Percentiles rank a stretch among this genome's conserved stretches.
phyloP scores from a whole-genome alignment of 129 eudicot species.

The Centella asiatica region DNA sequence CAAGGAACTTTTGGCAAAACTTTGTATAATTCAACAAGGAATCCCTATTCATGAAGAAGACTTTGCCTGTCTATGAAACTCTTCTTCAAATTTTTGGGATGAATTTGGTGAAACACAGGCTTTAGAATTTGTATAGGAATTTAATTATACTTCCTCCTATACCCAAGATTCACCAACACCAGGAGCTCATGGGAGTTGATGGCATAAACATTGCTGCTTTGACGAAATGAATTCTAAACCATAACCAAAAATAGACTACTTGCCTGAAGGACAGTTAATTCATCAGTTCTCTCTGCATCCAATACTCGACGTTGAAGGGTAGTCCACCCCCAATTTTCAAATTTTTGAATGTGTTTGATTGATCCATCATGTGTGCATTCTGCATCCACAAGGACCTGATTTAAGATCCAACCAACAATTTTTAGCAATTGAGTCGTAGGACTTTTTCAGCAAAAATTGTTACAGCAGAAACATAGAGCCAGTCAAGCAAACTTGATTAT shows the following conservation, averaged over 20 bases:
- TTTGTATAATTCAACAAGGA: too few species aligned
- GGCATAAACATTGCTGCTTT: background rate
- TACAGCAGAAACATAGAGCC: background rate
- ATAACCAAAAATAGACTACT: background rate
- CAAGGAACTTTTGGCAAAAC: background rate
- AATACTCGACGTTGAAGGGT: constrained; percentile 66
- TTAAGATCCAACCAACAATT: constrained; percentile 18
- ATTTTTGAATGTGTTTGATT: constrained; percentile 81
- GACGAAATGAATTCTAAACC: background rate
- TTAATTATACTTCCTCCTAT: too few species aligned
- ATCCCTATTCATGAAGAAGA: too few species aligned
- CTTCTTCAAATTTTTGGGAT: too few species aligned
- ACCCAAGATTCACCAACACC: background rate
- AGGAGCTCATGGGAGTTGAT: background rate
- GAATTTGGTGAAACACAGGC: too few species aligned
- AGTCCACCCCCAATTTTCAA: constrained; percentile 90
- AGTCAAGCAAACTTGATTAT: background rate
- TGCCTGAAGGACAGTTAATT: constrained; percentile 73
- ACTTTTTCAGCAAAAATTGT: background rate
- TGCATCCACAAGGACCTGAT: constrained; percentile 97
- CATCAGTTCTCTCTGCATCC: constrained; percentile 80
- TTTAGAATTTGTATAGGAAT: too few species aligned
- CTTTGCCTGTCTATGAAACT: too few species aligned
- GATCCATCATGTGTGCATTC: constrained; percentile 99
- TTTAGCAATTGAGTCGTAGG: background rate